These are phyloP conservation scores for Bonia amplexicaulis DNA, from an alignment of 176 grass and related monocot genomes.

Conservation along the genomic window DNA sequence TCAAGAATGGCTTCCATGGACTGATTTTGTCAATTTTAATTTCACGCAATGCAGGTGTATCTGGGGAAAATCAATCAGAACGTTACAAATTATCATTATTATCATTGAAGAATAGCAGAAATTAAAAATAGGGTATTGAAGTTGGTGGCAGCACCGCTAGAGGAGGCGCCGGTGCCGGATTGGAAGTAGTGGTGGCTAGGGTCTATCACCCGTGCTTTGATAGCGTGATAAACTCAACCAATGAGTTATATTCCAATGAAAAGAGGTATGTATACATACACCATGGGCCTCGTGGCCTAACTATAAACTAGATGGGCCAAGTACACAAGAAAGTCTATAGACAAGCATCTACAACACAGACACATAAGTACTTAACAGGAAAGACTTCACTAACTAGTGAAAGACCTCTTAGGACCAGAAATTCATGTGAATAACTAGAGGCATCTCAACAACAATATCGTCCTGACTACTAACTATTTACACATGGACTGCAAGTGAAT, in stretches of 20 bases:
- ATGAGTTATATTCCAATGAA: background rate
- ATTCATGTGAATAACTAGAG: slow-evolving; percentile 3
- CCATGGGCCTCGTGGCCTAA: background rate
- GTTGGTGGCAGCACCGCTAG: no score
- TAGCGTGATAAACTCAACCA: background rate
- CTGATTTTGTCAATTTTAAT: slow-evolving; percentile 86
- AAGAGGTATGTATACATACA: background rate
- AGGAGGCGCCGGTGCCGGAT: no score
- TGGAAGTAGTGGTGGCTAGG: no score
- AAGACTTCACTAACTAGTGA: no score
- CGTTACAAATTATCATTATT: background rate
- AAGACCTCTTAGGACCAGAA: background rate
- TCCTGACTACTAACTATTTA: background rate
- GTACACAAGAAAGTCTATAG: background rate
- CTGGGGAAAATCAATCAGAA: slow-evolving; percentile 42
- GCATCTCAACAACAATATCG: slow-evolving; percentile 18
- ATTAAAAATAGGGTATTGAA: background rate
- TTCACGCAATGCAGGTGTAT: slow-evolving; percentile 76
- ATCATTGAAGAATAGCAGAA: slow-evolving; percentile 14
- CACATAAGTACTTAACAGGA: background rate
- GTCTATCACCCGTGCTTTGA: background rate
- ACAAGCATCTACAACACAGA: background rate
- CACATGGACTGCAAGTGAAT: slow-evolving; percentile 20
- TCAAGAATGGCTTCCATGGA: slow-evolving; percentile 74
- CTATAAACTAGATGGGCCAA: background rate